A percentile compares a stretch with the other conserved stretches of the same genome.
Conservation (phyloP, 2,329 filamentous ascomycete species). For the Penicillium palitans region DNA sequence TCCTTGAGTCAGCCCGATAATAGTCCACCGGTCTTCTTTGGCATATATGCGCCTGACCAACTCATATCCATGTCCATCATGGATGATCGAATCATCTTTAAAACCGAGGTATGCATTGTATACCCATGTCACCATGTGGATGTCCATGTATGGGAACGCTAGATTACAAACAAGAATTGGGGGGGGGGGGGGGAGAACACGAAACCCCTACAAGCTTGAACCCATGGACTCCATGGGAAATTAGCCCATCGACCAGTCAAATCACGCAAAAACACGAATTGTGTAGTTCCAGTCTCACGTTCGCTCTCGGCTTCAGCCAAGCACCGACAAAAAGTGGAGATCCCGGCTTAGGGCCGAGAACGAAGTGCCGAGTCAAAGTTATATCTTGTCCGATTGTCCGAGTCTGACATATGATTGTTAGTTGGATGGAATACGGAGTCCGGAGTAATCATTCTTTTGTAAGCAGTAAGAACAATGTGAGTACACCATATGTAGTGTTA, state of each 20-base stretch:
- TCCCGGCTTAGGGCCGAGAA: background rate
- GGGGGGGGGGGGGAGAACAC: too few relatives aligned
- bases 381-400: too few relatives aligned
- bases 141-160: background rate
- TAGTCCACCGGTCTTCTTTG: too few relatives aligned
- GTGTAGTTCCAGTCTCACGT: background rate
- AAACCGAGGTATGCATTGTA: background rate
- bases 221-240: background rate
- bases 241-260: background rate
- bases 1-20: background rate
- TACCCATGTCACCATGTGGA: background rate
- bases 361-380: background rate
- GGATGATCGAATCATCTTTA: too few relatives aligned
- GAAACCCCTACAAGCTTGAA: too few relatives aligned
- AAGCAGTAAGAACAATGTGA: too few relatives aligned
- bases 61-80: background rate
- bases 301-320: background rate
- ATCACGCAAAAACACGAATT: background rate
- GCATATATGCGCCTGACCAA: background rate
- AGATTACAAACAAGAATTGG: background rate
- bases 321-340: background rate
- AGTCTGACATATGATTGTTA: too few relatives aligned
- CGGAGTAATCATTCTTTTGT: background rate
- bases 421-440: too few relatives aligned
- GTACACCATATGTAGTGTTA: too few relatives aligned